Base-by-base conservation (phyloP, 2,329 filamentous ascomycete genomes). In the Aschersonia sp. region DNA sequence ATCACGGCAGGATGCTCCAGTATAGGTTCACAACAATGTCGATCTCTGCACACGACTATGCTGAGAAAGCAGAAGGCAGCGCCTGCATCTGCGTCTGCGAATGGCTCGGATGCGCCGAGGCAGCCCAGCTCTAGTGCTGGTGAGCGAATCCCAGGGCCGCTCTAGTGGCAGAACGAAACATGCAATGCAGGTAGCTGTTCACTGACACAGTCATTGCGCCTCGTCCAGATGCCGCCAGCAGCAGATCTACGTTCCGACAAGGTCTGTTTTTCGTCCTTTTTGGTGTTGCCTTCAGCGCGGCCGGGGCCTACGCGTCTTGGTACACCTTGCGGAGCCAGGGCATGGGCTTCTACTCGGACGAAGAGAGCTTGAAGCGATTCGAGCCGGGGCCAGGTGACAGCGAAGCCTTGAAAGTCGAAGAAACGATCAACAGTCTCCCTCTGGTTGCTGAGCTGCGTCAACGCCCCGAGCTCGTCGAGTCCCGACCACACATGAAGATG, bases 401-500 rank as follows among this genome's bases (percentile, higher is more conserved):
- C 9, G 66, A 74, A 48, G 63, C 70, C 31, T 66, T 58, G 52
- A 73, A 76, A 52, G 77, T 94, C 56, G 83, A 95, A 54, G 71
- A 78, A 7, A 76, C 77, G 58, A 87, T 97, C 62, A 76, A 81
- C 58, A 76, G 71, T 43, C 87, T 92, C 66, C 83, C 87, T 1
- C 62, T 94, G n/a, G 74, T 83, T 5, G 62, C 71, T n/a, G 70
- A 75, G 41, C 70, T 97, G 45, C 82, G 89, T 44, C 64, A 66
- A 14, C 73, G 84, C 56, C 70, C 79, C 1, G 75, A 76, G 30
- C 84, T 83, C 63, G 74, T 70, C 35, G 88, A 94, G 63, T 83
- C 83, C 35, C 77, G 92, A 41, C 90, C 90, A 9, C 87, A 95
- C 61, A 70, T 95, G 61, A 92, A 89, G 65, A 84, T 95, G 59